Base-by-base conservation (phyloP, 768 basidiomycete genomes). In the Suillus subaureus region DNA sequence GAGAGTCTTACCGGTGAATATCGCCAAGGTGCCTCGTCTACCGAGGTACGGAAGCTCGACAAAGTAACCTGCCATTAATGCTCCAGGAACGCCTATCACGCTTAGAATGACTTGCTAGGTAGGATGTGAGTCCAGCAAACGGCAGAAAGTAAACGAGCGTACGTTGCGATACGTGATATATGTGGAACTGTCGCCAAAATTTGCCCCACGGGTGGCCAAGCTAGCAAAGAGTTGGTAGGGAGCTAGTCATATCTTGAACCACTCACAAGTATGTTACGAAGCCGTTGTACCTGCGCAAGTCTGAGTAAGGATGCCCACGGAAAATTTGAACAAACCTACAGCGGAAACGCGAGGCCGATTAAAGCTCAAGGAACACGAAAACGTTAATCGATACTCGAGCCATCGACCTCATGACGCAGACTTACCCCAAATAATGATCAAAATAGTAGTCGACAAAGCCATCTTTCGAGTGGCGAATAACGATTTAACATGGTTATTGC, bases 161-260 rank as follows among this genome's bases (percentile, higher is more conserved):
- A 88, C 88, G 65, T 92, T 92, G 23, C 91, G 85, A 69, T 93
- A 93, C 0, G 90, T 90, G 69, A 87, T 89, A 69, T 90, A 86
- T 4, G 87, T 74, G 5, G 88, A 89, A 0, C 86, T 83, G 65
- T 91, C 90, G 2, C 90, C 90, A 61, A 91, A 90, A 61, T 86
- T 75, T 0, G 88, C 86, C 9, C 91, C 91, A 52, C 89, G 82
- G n/a, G 79, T 88, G 23, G 83, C 76, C 37, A 92, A 83, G 72
- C 89, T 90, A 61, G 61, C 66, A 63, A 57, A 65, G 6, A n/a
- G 39, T 7, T 39, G 28, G 66, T 7, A 66, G 63, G 6, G 15
- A 40, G 9, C 2, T 57, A 63, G 43, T 0, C 21, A 63, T n/a
- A 23, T 21, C 13, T 12, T 13, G 37, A 23, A 51, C 63, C 43